Conservation (phyloP, 345 rosid species). For the Erucastrum elatum region DNA sequence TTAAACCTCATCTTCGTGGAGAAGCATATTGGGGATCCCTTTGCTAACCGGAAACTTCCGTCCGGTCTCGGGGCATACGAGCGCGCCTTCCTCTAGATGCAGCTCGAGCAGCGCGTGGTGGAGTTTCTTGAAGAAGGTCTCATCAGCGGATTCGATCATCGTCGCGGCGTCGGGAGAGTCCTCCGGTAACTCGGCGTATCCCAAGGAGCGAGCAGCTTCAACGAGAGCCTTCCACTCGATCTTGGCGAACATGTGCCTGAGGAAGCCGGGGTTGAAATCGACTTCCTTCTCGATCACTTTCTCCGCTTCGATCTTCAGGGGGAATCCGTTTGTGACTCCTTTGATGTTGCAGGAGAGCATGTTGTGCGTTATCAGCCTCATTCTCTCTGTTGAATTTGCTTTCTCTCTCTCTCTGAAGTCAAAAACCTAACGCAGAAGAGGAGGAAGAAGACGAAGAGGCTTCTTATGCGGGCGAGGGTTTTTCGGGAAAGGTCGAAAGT, state of each 20-base stretch:
- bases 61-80: constrained; percentile 86
- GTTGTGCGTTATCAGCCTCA: constrained; percentile 89
- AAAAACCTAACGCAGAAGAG: background rate
- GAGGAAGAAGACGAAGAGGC: too few relatives aligned
- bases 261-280: constrained; percentile 75
- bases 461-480: background rate
- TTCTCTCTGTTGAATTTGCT: constrained; percentile 36
- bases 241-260: constrained; percentile 66
- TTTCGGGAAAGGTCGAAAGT: background rate
- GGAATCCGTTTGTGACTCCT: constrained; percentile 83
- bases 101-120: constrained; percentile 90
- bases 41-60: constrained; percentile 67
- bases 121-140: constrained; percentile 57
- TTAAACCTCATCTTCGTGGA: constrained; percentile 87
- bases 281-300: constrained; percentile 63
- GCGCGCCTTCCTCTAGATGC: constrained; percentile 85
- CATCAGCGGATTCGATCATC: constrained; percentile 56
- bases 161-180: constrained; percentile 46
- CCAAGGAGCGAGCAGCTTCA: constrained; percentile 64
- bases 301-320: constrained; percentile 66
- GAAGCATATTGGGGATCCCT: constrained; percentile 95
- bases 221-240: constrained; percentile 80
- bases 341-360: constrained; percentile 86
- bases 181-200: constrained; percentile 70
- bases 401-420: background rate